Evolutionary conservation across 345 rosid species (phyloP).

Genomic region (Citrus glauca): DNA sequence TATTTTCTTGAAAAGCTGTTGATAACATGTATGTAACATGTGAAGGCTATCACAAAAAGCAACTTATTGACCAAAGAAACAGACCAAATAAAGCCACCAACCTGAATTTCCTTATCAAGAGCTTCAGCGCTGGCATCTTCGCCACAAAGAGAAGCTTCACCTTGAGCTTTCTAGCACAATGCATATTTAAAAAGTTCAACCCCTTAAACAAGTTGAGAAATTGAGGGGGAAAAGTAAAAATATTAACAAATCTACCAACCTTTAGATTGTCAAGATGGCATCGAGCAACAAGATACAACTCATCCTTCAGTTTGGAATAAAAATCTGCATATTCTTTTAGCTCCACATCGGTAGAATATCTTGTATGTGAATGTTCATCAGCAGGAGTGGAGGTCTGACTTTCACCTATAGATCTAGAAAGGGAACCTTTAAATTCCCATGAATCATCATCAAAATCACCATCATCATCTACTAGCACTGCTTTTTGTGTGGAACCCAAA

Average conservation of each 20-base stretch:
- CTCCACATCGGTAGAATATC: slow-evolving; percentile 20
- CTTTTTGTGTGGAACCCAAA: slow-evolving; percentile 25
- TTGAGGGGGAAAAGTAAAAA: background rate
- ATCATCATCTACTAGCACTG: slow-evolving; percentile 21
- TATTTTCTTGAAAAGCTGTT: background rate
- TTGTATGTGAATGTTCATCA: slow-evolving; percentile 28
- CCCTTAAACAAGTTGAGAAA: slow-evolving; percentile 3
- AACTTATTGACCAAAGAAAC: background rate
- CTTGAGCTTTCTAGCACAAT: slow-evolving; percentile 51
- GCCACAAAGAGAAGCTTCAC: slow-evolving; percentile 29
- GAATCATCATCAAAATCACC: slow-evolving; percentile 59
- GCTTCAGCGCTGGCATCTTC: slow-evolving; percentile 36
- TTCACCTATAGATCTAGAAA: slow-evolving; percentile 27
- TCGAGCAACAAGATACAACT: slow-evolving; percentile 40
- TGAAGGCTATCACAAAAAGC: background rate
- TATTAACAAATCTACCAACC: slow-evolving; percentile 38
- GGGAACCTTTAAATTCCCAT: slow-evolving; percentile 71
- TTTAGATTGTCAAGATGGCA: slow-evolving; percentile 56
- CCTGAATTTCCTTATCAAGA: slow-evolving; percentile 66
- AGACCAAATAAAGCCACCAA: slow-evolving; percentile 25
- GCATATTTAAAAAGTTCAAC: slow-evolving; percentile 28
- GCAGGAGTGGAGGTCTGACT: slow-evolving; percentile 16
- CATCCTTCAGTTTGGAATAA: slow-evolving; percentile 61
- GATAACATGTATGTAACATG: background rate
- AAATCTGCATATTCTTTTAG: slow-evolving; percentile 40